A percentile compares a stretch with the other conserved stretches of the same genome.
Evolutionary conservation across 495 filamentous ascomycete species (phyloP).

Genomic region (Talaromyces trachyspermus): DNA sequence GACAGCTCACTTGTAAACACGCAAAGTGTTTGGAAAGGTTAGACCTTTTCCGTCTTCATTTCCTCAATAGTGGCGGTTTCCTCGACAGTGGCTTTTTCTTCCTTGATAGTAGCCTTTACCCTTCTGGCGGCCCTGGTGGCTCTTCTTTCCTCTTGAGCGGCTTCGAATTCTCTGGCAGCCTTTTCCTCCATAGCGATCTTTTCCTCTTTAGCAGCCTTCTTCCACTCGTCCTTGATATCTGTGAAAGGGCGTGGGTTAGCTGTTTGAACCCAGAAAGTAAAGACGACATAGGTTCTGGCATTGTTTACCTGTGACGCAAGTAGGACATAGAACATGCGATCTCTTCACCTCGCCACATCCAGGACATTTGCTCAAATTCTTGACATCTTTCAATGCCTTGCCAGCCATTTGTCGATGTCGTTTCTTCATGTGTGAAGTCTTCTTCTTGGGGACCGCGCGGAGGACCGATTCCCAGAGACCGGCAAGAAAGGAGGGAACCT

Average conservation of each 20-base stretch:
- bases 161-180: too few relatives aligned
- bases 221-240: constrained; percentile 31
- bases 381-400: constrained; percentile 87
- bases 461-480: constrained; percentile 90
- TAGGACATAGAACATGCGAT: constrained; percentile 77
- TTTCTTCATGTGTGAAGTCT: constrained; percentile 95
- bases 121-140: too few relatives aligned
- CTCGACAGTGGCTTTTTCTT: too few relatives aligned
- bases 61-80: too few relatives aligned
- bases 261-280: too few relatives aligned
- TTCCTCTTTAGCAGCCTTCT: constrained; percentile 7
- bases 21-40: too few relatives aligned
- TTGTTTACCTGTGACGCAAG: constrained; percentile 63
- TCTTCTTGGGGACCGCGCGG: constrained; percentile 94
- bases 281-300: neutral
- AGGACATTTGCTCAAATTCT: constrained; percentile 74
- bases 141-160: too few relatives aligned
- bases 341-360: constrained; percentile 82
- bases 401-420: constrained; percentile 87
- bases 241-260: constrained; percentile 6
- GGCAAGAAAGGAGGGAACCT: constrained; percentile 52
- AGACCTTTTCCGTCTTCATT: too few relatives aligned
- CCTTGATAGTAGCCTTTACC: too few relatives aligned
- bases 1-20: neutral
- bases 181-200: too few relatives aligned